Evolutionary conservation across 1,284 basidiomycete genomes (phyloP).

Genomic region (Peniophora sp.): DNA sequence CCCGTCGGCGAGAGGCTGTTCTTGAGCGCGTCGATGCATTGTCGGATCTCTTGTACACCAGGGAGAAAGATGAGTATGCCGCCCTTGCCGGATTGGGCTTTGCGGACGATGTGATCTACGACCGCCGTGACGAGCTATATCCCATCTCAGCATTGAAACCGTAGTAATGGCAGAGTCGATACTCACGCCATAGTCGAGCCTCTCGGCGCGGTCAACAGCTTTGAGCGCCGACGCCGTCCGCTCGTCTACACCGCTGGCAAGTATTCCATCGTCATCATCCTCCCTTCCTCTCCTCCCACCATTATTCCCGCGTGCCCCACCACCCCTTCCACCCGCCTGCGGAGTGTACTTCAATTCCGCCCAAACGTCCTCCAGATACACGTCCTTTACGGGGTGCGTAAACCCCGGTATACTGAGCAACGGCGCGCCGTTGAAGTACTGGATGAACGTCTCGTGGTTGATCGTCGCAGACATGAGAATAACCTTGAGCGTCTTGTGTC

Average conservation of each 20-base stretch:
- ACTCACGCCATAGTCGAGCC: constrained; percentile 68
- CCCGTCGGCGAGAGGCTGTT: constrained; percentile 25
- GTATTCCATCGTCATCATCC: constrained; percentile 38
- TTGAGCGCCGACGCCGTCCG: constrained; percentile 50
- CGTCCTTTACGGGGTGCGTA: constrained; percentile 73
- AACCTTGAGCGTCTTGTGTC: constrained; percentile 73
- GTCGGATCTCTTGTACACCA: constrained; percentile 82
- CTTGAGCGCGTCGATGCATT: constrained; percentile 68
- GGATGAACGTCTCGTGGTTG: constrained; percentile 76
- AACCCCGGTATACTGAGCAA: constrained; percentile 81
- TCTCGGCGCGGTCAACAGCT: constrained; percentile 52
- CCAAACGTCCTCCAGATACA: constrained; percentile 66
- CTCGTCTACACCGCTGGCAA: constrained; percentile 46
- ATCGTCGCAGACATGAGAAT: constrained; percentile 86
- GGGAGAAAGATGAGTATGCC: constrained; percentile 86
- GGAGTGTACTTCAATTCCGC: constrained; percentile 35
- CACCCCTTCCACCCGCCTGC: too few species aligned
- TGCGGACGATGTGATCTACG: constrained; percentile 58
- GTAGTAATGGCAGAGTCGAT: not conserved
- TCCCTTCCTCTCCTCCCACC: constrained; percentile 39
- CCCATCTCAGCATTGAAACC: constrained; percentile 3
- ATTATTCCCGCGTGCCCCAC: constrained; percentile 11
- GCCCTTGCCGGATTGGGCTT: constrained; percentile 37
- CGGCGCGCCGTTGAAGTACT: constrained; percentile 79
- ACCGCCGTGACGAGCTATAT: constrained; percentile 60